Base-by-base conservation (phyloP, 257 asterid species). In the Penstemon eatonii region DNA sequence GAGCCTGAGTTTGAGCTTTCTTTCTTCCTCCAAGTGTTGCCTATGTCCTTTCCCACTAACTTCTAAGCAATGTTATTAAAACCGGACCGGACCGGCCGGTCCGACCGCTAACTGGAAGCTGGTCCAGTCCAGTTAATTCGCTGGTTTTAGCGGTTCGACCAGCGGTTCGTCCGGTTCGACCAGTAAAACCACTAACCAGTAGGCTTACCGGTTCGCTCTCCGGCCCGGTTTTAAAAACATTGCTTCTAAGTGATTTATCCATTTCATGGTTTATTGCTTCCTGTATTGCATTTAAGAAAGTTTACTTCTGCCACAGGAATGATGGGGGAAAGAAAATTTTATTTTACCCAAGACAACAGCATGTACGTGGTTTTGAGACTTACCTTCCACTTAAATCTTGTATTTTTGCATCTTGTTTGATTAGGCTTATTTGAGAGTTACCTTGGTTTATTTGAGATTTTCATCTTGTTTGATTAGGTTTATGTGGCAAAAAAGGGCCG, bases 311-410 rank as follows among this genome's bases (percentile, higher is more conserved):
- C 80, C 79, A 70, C 87, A 92, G 98, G 87, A 72, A 62, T 70
- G 89, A 82, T 69, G 87, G 81, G 44, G 77, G 65, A 69, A 84
- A 80, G 85, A 85, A 80, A 68, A 60, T 93, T 42, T 73, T 88
- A 67, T 93, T 88, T 82, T 93, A 93, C 78, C 98, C 98, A 25
- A 85, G 82, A 76, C 84, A 78, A 65, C 97, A 78, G 59, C 81
- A 82, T 74, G 98, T 92, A 86, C 80, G 95, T 44, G 50, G 68
- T 60, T 56, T 68, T 69, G n/a, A 33, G 65, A 71, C 37, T 78
- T 52, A 67, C 62, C 10, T 61, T 75, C 61, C 40, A 43, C 47
- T 47, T 66, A 18, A 40, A 19, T 63, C 41, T 41, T 68, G 59
- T 69, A 50, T 60, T 2, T 25, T 11, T 46, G 10, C 54, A 62